Conservation (phyloP, 495 filamentous ascomycete species). For the Tetracladium setigerum region DNA sequence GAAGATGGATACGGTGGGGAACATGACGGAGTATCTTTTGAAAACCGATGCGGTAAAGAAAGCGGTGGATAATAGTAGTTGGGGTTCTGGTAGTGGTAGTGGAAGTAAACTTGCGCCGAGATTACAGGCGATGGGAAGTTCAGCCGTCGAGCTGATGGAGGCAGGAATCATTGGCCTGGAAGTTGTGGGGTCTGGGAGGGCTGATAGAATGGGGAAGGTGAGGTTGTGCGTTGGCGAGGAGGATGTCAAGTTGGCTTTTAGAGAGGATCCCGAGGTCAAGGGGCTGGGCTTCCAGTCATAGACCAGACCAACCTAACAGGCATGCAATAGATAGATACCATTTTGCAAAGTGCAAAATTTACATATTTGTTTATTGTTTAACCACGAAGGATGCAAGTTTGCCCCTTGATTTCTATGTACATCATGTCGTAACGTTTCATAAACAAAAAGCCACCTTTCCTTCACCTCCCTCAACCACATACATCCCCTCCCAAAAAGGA, state of each 20-base stretch:
- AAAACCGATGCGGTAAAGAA: neutral
- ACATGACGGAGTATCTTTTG: slow-evolving; percentile 17
- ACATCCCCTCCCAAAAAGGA: no score
- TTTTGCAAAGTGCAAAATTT: no score
- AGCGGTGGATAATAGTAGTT: neutral
- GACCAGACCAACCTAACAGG: neutral
- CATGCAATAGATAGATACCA: neutral
- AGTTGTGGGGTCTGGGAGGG: slow-evolving; percentile 40
- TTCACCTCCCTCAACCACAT: no score
- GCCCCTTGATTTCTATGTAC: no score
- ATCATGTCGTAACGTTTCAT: no score
- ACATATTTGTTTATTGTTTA: no score
- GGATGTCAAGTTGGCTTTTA: slow-evolving; percentile 79
- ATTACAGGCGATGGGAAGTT: slow-evolving; percentile 58
- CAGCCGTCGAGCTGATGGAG: slow-evolving; percentile 74
- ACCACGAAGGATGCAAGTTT: no score
- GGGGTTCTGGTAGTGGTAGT: no score
- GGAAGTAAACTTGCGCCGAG: slow-evolving; percentile 31
- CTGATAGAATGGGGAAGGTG: slow-evolving; percentile 81
- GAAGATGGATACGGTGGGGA: slow-evolving; percentile 22
- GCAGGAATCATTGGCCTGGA: slow-evolving; percentile 84
- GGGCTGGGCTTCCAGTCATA: slow-evolving; percentile 38
- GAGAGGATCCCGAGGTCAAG: slow-evolving; percentile 81
- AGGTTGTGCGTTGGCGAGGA: slow-evolving; percentile 80
- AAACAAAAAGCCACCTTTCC: no score